Percentiles rank a stretch among this genome's conserved stretches.
Conservation (phyloP, 106 monocot species). For the Dioscorea dumetorum region DNA sequence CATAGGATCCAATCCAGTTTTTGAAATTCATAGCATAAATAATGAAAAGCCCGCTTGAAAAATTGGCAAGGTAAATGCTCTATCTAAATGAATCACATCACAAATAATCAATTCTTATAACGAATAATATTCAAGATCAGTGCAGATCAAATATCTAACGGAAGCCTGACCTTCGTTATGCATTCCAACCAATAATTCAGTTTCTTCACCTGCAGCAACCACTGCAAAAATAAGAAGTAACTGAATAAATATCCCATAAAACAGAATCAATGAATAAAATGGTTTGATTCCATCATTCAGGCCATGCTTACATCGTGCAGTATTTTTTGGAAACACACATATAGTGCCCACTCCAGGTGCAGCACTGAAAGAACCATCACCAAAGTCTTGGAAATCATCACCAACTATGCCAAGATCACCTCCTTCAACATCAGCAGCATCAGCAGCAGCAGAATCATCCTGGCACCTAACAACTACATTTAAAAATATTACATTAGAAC, state of each 20-base stretch:
- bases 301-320: constrained; percentile 46
- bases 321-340: constrained; percentile 86
- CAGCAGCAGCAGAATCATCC: constrained; percentile 30
- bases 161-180: constrained; percentile 75
- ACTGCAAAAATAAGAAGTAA: constrained; percentile 38
- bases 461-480: constrained; percentile 59
- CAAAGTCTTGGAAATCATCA: constrained; percentile 73
- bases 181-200: constrained; percentile 81
- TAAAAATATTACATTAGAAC: not conserved
- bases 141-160: not conserved
- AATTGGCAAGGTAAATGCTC: not conserved
- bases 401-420: constrained; percentile 83
- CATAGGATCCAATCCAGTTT: too few relatives aligned
- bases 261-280: not conserved
- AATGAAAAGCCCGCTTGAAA: not conserved
- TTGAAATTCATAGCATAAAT: not conserved
- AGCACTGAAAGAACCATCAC: constrained; percentile 51
- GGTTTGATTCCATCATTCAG: not conserved
- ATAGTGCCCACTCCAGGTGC: constrained; percentile 83
- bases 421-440: constrained; percentile 66
- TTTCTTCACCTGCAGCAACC: constrained; percentile 80
- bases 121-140: not conserved
- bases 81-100: not conserved
- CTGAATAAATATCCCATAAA: not conserved
- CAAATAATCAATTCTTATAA: not conserved